These are phyloP conservation scores for Backusella luteola DNA, from an alignment of 192 early-diverging fungal genomes.

Conservation along the genomic window DNA sequence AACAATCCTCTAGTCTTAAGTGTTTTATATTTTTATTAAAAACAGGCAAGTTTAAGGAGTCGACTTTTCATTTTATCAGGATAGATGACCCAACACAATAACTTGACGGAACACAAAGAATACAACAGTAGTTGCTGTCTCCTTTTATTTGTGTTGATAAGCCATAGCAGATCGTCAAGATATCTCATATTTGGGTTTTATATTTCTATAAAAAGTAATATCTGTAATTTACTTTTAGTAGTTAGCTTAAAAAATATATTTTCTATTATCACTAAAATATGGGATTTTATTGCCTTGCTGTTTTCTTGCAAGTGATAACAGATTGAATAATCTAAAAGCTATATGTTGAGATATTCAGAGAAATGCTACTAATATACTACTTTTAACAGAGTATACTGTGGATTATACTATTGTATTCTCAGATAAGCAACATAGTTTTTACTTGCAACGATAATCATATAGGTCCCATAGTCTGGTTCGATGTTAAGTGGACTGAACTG, in stretches of 20 bases:
- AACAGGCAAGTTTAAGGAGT: background rate
- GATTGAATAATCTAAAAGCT: background rate
- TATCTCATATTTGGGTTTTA: background rate
- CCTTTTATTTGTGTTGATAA: background rate
- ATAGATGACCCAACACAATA: background rate
- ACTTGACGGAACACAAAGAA: background rate
- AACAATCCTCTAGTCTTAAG: background rate
- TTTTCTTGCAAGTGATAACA: background rate
- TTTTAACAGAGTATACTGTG: background rate
- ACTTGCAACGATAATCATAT: background rate
- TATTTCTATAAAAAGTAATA: background rate
- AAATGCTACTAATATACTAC: background rate
- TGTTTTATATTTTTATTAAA: background rate
- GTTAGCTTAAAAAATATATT: background rate
- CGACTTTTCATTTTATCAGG: background rate
- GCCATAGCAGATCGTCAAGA: background rate
- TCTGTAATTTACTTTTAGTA: background rate
- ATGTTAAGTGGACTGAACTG: background rate
- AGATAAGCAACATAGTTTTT: background rate
- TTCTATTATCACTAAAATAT: background rate
- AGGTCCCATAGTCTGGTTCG: background rate
- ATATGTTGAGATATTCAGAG: background rate
- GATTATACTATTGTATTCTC: background rate
- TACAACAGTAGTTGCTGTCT: background rate
- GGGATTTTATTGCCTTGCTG: background rate